Evolutionary conservation across 2,329 filamentous ascomycete genomes (phyloP).

Genomic region (Diaporthe amygdali): DNA sequence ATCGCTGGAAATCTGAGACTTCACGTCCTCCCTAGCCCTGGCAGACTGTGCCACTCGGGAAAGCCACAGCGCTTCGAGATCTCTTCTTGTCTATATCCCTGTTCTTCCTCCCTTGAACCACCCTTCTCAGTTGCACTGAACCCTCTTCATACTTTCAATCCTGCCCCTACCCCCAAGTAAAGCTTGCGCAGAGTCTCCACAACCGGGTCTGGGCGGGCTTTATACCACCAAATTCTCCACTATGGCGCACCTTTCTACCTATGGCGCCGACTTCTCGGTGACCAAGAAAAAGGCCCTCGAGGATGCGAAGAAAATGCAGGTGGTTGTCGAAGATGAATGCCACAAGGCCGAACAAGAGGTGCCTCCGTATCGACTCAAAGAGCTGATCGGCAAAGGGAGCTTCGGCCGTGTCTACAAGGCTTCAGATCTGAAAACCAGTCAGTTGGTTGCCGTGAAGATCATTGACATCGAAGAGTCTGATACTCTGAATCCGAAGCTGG

Average conservation of each 20-base stretch:
- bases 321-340: constrained; percentile 66
- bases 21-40: neutral
- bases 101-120: neutral
- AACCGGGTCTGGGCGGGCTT: neutral
- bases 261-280: constrained; percentile 47
- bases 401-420: constrained; percentile 79
- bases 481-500: constrained; percentile 66
- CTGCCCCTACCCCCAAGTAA: no score
- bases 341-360: constrained; percentile 62
- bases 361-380: constrained; percentile 71
- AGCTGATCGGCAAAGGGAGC: constrained; percentile 77
- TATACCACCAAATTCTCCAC: neutral
- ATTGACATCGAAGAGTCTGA: constrained; percentile 84
- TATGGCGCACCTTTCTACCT: constrained; percentile 49
- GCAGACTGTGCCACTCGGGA: neutral
- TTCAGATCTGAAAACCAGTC: constrained; percentile 47
- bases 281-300: constrained; percentile 67
- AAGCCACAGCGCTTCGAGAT: neutral
- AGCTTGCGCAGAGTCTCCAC: neutral
- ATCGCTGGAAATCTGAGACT: neutral
- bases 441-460: constrained; percentile 78
- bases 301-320: constrained; percentile 75
- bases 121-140: neutral
- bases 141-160: neutral
- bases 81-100: neutral